These are phyloP conservation scores for Solanum ossicruentum DNA, from an alignment of 257 asterid genomes.

Conservation along the genomic window DNA sequence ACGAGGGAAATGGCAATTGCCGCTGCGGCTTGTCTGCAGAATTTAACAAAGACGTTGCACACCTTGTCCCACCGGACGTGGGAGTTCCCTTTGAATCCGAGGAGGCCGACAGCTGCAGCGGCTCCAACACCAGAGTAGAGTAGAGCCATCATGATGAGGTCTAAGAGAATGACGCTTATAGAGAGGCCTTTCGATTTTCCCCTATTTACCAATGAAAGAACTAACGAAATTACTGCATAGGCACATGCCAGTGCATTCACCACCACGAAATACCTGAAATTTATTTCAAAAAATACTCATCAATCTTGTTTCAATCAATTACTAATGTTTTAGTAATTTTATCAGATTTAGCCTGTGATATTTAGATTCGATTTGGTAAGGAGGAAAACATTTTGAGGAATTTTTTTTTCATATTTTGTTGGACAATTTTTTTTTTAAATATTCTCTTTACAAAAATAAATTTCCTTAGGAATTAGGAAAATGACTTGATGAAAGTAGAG, in stretches of 20 bases:
- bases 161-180: slow-evolving; percentile 17
- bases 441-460: no score
- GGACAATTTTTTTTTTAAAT: no score
- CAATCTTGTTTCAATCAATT: no score
- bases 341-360: no score
- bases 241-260: slow-evolving; percentile 49
- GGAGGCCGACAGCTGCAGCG: slow-evolving; percentile 35
- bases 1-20: slow-evolving; percentile 28
- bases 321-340: no score
- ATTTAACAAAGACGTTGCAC: slow-evolving; percentile 30
- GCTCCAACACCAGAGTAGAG: slow-evolving; percentile 56
- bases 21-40: slow-evolving; percentile 32
- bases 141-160: slow-evolving; percentile 50
- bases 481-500: no score
- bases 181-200: slow-evolving; percentile 12
- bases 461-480: no score
- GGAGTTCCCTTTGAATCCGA: slow-evolving; percentile 51
- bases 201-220: slow-evolving; percentile 21
- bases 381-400: no score
- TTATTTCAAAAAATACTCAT: background rate
- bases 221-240: slow-evolving; percentile 33
- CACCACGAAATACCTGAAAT: slow-evolving; percentile 48
- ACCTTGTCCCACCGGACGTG: slow-evolving; percentile 56
- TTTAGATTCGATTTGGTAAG: no score
- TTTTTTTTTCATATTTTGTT: no score